Base-by-base conservation (phyloP, 2,329 filamentous ascomycete genomes). In the Sarocladiaceae sp. region DNA sequence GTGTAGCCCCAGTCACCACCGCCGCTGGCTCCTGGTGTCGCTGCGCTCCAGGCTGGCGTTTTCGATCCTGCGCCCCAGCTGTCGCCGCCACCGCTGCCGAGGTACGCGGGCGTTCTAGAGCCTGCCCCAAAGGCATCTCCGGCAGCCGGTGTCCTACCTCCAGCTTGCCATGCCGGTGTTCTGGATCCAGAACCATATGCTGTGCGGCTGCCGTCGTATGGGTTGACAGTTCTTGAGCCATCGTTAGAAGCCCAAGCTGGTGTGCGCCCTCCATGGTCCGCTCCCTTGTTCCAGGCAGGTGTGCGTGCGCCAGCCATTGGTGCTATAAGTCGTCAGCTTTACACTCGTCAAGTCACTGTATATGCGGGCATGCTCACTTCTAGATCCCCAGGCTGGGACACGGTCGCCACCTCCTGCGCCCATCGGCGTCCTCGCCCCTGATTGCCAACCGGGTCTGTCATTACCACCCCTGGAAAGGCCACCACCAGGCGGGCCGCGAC, bases 111-210 rank as follows among this genome's bases (percentile, higher is more conserved):
- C 11, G 79, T 84, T 56, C 80, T 83, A n/a, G 79, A 82, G 6
- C 83, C 83, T 45, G 76, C 73, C 45, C 74, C 78, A 55, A 84
- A 86, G 16, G 73, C 72, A 55, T 83, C 77, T 12, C 73, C 69
- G 16, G 55, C 55, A 1, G 79, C 78, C 44, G 86, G 70, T 1
- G 85, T 91, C 60, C 85, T 83, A 44, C 83, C 80, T 43, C 85
- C 85, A 2, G 88, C 84, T 47, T 83, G 82, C 85, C 85, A 90
- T 4, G 83, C 84, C 6, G 85, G 85, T 1, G 84, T 89, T 44
- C 85, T 79, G 39, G 76, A 75, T 23, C 82, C 81, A 18, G 76
- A 74, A 15, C 88, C 88, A 55, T 95, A 94, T 2, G 87, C 80
- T 13, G 88, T 90, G 35, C 82, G 81, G 59, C 68, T 83, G 48